These are phyloP conservation scores for Cutaneotrichosporon spelunceum DNA, from an alignment of 1,284 basidiomycete genomes.

Conservation along the genomic window DNA sequence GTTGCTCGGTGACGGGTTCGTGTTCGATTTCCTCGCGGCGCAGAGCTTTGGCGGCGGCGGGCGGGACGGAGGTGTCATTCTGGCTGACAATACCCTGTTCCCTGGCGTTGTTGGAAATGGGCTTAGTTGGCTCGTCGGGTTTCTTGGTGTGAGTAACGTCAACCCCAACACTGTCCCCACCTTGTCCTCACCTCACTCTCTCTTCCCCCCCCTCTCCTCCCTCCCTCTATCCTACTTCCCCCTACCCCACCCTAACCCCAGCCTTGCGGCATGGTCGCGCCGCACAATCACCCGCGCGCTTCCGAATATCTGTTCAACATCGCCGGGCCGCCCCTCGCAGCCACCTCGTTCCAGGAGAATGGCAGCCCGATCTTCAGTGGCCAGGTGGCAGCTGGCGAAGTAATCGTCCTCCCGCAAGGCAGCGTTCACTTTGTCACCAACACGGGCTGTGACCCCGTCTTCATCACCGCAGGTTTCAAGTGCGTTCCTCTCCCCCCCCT, in stretches of 20 bases:
- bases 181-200: no score
- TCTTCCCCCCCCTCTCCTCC: no score
- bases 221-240: not conserved
- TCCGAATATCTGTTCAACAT: not conserved
- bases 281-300: not conserved
- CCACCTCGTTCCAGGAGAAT: not conserved
- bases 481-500: not conserved
- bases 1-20: not conserved
- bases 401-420: not conserved
- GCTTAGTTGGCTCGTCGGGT: not conserved
- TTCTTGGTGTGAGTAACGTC: not conserved
- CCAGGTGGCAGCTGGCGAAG: not conserved
- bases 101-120: conserved; percentile 1
- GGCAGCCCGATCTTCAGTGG: not conserved
- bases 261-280: conserved; percentile 1
- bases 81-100: conserved; percentile 1
- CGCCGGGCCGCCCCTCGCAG: not conserved
- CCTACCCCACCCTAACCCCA: not conserved
- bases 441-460: not conserved
- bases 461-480: not conserved
- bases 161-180: no score
- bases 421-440: not conserved
- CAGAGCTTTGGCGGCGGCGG: not conserved
- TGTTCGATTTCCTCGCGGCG: not conserved
- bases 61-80: not conserved